Evolutionary conservation across 2,329 filamentous ascomycete species (phyloP).

Genomic region (Beauveria australis): DNA sequence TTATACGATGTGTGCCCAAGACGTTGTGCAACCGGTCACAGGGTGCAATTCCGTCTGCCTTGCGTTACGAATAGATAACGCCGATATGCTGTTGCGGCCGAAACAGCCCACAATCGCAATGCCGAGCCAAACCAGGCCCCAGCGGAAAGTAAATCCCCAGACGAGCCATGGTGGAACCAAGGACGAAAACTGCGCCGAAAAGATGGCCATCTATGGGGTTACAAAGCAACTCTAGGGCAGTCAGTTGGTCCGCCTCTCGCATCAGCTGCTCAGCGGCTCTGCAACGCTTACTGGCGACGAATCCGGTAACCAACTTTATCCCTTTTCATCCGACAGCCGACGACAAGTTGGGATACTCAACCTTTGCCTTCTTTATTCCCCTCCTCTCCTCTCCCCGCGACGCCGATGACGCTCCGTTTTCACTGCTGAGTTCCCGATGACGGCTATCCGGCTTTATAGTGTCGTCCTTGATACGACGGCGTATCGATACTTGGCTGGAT

Average conservation of each 20-base stretch:
- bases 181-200: neutral
- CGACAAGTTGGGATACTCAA: no score
- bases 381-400: no score
- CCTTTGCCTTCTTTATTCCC: no score
- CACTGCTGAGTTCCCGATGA: neutral
- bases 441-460: conserved; percentile 8
- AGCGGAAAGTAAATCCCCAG: neutral
- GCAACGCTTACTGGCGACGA: no score
- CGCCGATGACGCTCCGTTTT: neutral
- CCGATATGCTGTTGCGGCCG: no score
- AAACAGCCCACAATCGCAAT: neutral
- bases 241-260: no score
- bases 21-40: no score
- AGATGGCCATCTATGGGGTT: no score
- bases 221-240: no score
- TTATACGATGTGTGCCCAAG: neutral
- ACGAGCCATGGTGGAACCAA: neutral
- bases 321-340: no score
- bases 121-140: neutral
- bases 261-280: no score
- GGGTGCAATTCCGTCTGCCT: neutral
- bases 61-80: neutral
- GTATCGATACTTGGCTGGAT: neutral
- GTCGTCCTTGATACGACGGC: neutral
- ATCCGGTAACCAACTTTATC: no score